Conservation (phyloP, 2,329 filamentous ascomycete genomes). For the Purpureocillium takamizusanense region DNA sequence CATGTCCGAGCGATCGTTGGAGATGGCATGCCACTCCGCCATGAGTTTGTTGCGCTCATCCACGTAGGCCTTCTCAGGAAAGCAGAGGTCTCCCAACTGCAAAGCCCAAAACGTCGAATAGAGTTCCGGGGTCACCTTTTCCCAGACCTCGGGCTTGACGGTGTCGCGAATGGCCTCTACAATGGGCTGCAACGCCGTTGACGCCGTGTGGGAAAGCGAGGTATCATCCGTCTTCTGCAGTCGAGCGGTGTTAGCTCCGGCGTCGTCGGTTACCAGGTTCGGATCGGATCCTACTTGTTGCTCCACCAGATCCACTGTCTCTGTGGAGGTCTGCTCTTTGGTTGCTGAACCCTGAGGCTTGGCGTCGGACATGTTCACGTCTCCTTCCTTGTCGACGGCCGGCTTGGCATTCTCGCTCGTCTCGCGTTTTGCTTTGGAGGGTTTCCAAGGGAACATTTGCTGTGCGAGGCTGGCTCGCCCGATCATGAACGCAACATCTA, state of each 20-base stretch:
- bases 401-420: constrained; percentile 14
- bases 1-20: constrained; percentile 64
- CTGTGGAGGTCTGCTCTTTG: constrained; percentile 16
- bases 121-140: constrained; percentile 67
- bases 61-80: constrained; percentile 70
- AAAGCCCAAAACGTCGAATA: constrained; percentile 91
- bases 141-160: constrained; percentile 55
- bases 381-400: constrained; percentile 43
- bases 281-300: constrained; percentile 21
- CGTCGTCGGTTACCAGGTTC: constrained; percentile 5
- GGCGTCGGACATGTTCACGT: constrained; percentile 41
- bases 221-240: constrained; percentile 24
- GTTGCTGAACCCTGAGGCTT: constrained; percentile 16
- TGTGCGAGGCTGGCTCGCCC: constrained; percentile 65
- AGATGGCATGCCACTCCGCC: constrained; percentile 57
- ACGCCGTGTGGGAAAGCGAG: constrained; percentile 19
- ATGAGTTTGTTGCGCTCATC: constrained; percentile 63
- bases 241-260: constrained; percentile 13
- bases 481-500: constrained; percentile 77
- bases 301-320: constrained; percentile 17
- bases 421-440: constrained; percentile 17
- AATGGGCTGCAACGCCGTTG: constrained; percentile 52
- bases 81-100: constrained; percentile 69
- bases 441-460: constrained; percentile 42
- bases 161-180: constrained; percentile 57